Evolutionary conservation across 176 grass and related monocot genomes (phyloP).

Genomic region (Avena atlantica): DNA sequence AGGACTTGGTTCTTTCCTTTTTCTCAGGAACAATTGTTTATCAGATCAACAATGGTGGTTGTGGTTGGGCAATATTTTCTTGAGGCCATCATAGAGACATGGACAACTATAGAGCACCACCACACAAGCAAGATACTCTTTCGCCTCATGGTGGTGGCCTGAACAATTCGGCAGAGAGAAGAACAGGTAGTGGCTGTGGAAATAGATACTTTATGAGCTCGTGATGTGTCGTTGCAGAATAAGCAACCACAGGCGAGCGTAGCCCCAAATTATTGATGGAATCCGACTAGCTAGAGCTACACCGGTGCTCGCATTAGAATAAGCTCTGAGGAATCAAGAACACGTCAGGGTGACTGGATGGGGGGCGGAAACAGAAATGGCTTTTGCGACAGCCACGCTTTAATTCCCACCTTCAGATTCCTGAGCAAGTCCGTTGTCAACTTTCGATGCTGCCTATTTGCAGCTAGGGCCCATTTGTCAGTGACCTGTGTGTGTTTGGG

Average conservation of each 20-base stretch:
- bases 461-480: background rate
- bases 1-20: background rate
- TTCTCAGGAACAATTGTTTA: background rate
- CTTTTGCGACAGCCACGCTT: slow-evolving; percentile 27
- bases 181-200: slow-evolving; percentile 2
- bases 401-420: slow-evolving; percentile 37
- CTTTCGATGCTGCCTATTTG: background rate
- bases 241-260: slow-evolving; percentile 21
- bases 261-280: slow-evolving; percentile 25
- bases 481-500: background rate
- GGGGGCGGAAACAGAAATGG: slow-evolving; percentile 18
- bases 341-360: slow-evolving; percentile 51
- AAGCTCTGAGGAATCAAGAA: slow-evolving; percentile 49
- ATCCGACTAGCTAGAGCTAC: slow-evolving; percentile 26
- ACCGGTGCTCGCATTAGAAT: background rate
- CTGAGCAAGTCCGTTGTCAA: slow-evolving; percentile 14
- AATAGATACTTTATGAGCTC: slow-evolving; percentile 31
- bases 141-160: slow-evolving; percentile 9
- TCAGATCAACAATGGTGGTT: slow-evolving; percentile 1
- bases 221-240: slow-evolving; percentile 28
- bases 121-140: slow-evolving; percentile 24
- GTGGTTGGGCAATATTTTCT: background rate
- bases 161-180: slow-evolving; percentile 34
- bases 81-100: slow-evolving; percentile 2
- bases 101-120: slow-evolving; percentile 3